Conservation (phyloP, 495 filamentous ascomycete species). For the Oidiodendron maius region DNA sequence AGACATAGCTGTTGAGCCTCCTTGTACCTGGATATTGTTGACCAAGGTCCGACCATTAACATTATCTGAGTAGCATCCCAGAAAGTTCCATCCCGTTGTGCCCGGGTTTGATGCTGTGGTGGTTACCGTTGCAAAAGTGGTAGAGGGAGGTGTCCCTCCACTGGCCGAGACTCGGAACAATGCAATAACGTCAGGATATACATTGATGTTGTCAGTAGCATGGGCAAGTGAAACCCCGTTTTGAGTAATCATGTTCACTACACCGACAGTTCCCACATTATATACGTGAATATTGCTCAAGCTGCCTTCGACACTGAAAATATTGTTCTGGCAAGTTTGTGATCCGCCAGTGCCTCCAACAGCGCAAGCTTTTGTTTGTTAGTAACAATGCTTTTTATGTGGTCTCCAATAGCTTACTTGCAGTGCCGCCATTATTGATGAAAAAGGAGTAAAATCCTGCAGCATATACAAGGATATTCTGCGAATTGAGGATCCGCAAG, state of each 20-base stretch:
- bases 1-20: slow-evolving; percentile 22
- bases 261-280: slow-evolving; percentile 47
- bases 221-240: slow-evolving; percentile 9
- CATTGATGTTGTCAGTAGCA: slow-evolving; percentile 39
- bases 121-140: slow-evolving; percentile 1
- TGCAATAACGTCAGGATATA: slow-evolving; percentile 37
- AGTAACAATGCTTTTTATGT: slow-evolving; percentile 5
- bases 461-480: slow-evolving; percentile 68
- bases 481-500: slow-evolving; percentile 66
- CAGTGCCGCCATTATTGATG: slow-evolving; percentile 48
- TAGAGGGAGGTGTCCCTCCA: not conserved
- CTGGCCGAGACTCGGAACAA: slow-evolving; percentile 28
- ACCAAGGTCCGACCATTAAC: slow-evolving; percentile 11
- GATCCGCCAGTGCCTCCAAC: slow-evolving; percentile 33
- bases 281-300: slow-evolving; percentile 41
- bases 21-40: slow-evolving; percentile 5
- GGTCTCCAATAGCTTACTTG: not conserved
- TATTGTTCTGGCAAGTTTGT: slow-evolving; percentile 54
- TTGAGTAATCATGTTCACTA: slow-evolving; percentile 32
- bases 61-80: slow-evolving; percentile 13
- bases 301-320: slow-evolving; percentile 47
- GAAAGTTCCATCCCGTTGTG: slow-evolving; percentile 6
- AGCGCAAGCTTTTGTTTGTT: slow-evolving; percentile 31
- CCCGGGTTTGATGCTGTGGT: not conserved
- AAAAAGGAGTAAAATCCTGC: slow-evolving; percentile 75